phyloP scores from a whole-genome alignment of 371 early-diverging fungal species.

The Mortierella polycephala region DNA sequence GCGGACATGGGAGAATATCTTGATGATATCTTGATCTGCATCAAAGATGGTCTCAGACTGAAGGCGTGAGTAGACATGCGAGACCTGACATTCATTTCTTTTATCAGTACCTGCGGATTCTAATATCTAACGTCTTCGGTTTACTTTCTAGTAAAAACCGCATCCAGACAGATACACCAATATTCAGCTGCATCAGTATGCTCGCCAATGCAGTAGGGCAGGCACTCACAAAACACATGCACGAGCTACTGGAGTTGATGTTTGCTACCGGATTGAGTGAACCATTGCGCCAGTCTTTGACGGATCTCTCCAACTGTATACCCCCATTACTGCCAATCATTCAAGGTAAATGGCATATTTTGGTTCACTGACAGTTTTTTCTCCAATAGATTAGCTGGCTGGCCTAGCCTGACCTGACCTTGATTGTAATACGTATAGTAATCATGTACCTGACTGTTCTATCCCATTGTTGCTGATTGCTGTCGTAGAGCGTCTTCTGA shows the following conservation, averaged over 20 bases:
- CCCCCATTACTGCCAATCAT: slow-evolving; percentile 86
- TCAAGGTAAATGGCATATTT: slow-evolving; percentile 69
- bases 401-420: too few species aligned
- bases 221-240: slow-evolving; percentile 86
- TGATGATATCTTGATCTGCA: slow-evolving; percentile 74
- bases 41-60: slow-evolving; percentile 77
- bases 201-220: slow-evolving; percentile 92
- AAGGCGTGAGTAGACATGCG: slow-evolving; percentile 29
- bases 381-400: too few species aligned
- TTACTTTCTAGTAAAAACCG: slow-evolving; percentile 60
- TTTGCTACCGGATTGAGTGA: slow-evolving; percentile 89
- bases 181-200: slow-evolving; percentile 89
- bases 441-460: neutral
- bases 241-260: slow-evolving; percentile 92
- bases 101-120: neutral
- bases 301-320: slow-evolving; percentile 84
- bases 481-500: slow-evolving; percentile 80
- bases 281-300: slow-evolving; percentile 83
- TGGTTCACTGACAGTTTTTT: too few species aligned
- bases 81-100: neutral
- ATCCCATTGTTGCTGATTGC: neutral
- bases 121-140: neutral
- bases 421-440: neutral
- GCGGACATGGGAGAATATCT: slow-evolving; percentile 85
- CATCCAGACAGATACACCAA: slow-evolving; percentile 73